A percentile compares a stretch with the other conserved stretches of the same genome.
Conservation (phyloP, 1,139 yeast genomes). For the Sugiyamaella novakii region DNA sequence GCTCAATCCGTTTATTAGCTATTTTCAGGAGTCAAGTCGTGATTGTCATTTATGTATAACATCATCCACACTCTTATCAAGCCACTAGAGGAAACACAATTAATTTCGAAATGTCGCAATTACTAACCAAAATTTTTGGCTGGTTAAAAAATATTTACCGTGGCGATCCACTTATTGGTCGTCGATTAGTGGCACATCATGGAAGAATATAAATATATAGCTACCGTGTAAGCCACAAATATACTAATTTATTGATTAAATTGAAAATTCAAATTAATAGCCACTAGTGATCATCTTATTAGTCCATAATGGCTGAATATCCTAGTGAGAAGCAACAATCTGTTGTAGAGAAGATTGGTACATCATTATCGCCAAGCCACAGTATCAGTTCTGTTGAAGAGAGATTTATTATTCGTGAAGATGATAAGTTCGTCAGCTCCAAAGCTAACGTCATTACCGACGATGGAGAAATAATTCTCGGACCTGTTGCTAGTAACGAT, state of each 20-base stretch:
- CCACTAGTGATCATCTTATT: too few relatives aligned
- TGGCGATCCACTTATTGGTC: too few relatives aligned
- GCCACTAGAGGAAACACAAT: conserved; percentile 3
- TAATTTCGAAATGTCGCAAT: conserved; percentile 5
- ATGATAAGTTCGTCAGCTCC: conserved; percentile 18
- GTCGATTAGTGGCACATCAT: conserved; percentile 2
- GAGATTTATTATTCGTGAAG: conserved; percentile 5
- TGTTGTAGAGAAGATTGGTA: conserved; percentile 1
- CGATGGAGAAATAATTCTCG: conserved; percentile 22
- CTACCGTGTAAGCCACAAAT: conserved; percentile 12
- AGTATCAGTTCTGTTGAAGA: conserved; percentile 4
- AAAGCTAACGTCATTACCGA: conserved; percentile 22
- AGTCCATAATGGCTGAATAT: conserved; percentile 2
- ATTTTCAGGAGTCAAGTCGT: too few relatives aligned
- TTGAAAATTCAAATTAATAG: neutral
- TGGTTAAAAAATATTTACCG: too few relatives aligned
- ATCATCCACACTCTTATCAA: neutral
- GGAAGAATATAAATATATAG: neutral
- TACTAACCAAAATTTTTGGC: neutral
- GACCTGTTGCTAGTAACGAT: conserved; percentile 1
- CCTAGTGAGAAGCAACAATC: neutral
- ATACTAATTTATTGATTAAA: conserved; percentile 2
- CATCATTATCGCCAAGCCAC: conserved; percentile 7
- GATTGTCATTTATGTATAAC: conserved; percentile 6
- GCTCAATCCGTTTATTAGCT: too few relatives aligned